Conservation (phyloP, 805 yeast genomes). For the Clavispora fructus region DNA sequence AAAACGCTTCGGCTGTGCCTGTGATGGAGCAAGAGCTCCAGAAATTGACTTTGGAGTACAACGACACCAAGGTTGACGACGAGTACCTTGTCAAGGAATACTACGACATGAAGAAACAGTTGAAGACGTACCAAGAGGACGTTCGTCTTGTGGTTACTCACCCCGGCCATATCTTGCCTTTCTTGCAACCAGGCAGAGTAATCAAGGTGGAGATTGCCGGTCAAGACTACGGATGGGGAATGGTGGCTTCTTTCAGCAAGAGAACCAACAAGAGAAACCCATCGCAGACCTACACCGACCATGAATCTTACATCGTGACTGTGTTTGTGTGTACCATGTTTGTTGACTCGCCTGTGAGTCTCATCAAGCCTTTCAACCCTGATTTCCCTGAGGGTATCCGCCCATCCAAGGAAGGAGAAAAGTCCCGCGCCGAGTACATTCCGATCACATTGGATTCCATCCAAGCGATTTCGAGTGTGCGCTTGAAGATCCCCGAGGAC, state of each 20-base stretch:
- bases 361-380: conserved; percentile 74
- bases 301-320: conserved; percentile 82
- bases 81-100: conserved; percentile 72
- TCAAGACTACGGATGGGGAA: conserved; percentile 93
- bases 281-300: conserved; percentile 62
- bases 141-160: conserved; percentile 80
- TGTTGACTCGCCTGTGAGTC: conserved; percentile 76
- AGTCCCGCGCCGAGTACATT: conserved; percentile 66
- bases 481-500: conserved; percentile 77
- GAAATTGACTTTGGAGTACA: conserved; percentile 47
- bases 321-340: conserved; percentile 77
- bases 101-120: conserved; percentile 72
- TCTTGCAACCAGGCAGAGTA: conserved; percentile 85
- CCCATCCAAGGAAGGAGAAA: conserved; percentile 72
- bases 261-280: conserved; percentile 60
- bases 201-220: conserved; percentile 58
- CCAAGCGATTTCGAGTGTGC: conserved; percentile 67
- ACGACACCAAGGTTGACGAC: conserved; percentile 59
- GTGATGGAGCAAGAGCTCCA: conserved; percentile 61
- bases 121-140: conserved; percentile 67
- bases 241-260: conserved; percentile 71
- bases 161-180: conserved; percentile 81
- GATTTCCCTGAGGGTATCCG: conserved; percentile 82
- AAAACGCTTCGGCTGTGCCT: conserved; percentile 88
- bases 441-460: conserved; percentile 83